These are phyloP conservation scores for Mycena galopus DNA, from an alignment of 768 basidiomycete species.

Conservation along the genomic window DNA sequence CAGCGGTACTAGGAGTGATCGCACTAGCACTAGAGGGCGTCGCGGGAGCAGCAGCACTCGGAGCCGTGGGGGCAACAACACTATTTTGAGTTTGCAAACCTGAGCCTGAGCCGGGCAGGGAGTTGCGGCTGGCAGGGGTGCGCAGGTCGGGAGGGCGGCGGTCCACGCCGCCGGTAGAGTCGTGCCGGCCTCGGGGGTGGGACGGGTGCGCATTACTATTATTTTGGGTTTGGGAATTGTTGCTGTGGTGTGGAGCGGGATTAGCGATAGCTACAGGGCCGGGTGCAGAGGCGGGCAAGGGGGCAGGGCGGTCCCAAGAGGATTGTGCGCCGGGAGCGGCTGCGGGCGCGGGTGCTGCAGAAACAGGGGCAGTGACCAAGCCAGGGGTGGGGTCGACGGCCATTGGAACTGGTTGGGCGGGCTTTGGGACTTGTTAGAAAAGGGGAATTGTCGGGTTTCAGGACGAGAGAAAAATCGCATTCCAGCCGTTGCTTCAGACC, in stretches of 20 bases:
- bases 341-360: constrained; percentile 3
- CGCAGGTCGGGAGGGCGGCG: constrained; percentile 36
- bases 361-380: background rate
- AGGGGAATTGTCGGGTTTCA: background rate
- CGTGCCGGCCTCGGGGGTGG: constrained; percentile 16
- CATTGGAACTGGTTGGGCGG: constrained; percentile 3
- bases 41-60: constrained; percentile 16
- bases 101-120: constrained; percentile 17
- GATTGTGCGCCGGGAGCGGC: constrained; percentile 12
- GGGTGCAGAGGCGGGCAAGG: constrained; percentile 6
- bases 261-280: background rate
- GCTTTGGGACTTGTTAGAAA: constrained; percentile 14
- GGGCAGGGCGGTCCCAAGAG: constrained; percentile 32
- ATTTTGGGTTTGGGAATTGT: constrained; percentile 15
- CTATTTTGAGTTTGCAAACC: constrained; percentile 19
- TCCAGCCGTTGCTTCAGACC: too few species aligned
- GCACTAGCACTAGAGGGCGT: constrained; percentile 3
- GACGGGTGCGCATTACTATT: background rate
- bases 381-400: constrained; percentile 2
- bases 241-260: constrained; percentile 2
- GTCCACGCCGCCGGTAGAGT: constrained; percentile 33
- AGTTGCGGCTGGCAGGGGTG: constrained; percentile 26
- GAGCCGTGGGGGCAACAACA: background rate
- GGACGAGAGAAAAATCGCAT: background rate
- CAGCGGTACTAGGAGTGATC: background rate